Evolutionary conservation across 805 yeast genomes (phyloP), one percentile per base, ranked within the genome.

Genomic region (Kuraishia molischiana): DNA sequence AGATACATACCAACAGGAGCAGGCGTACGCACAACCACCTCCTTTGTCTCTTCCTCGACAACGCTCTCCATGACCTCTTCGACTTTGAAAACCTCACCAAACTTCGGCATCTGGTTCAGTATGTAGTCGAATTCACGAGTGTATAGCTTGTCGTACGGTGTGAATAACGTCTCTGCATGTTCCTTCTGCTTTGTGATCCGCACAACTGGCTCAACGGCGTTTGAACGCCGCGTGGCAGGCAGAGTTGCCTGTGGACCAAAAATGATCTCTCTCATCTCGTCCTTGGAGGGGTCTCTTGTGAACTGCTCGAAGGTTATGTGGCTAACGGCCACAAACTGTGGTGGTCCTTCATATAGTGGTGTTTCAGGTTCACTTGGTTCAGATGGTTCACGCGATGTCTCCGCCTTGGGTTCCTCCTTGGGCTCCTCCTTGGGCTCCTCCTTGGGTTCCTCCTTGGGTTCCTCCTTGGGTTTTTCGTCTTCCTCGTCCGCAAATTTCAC

Each of bases 1-100:
- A 81, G 61, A 44, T 78, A 72, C 22, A 81, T 76, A 14, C 90
- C 90, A 3, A 77, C 65, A 3, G 90, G 92, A 1, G 90, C 82
- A 38, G 75, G 77, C 0, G 90, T 83, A 19, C 64, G 69, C 37
- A 82, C 66, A 11, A 62, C 69, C 17, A 72, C 50, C 42, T 73
- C 70, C 26, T 69, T 62, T 32, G 59, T 64, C 34, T 67, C 68
- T 34, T 70, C 69, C 15, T 58, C 63, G 35, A 68, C 71, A 4
- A 63, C 57, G 22, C 64, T 64, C 22, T 64, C 67, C 32, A 62
- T 62, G 20, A 66, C 62, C 20, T 67, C 66, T 22, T 59, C 50
- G 14, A 55, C 56, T 32, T 59, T 61, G 38, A 62, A 66, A 40
- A 56, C 66, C 41, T 73, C 76, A 13, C 92, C 94, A 51, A 84